Evolutionary conservation across 2,329 filamentous ascomycete genomes (phyloP), one percentile per base, ranked within the genome.

Genomic region (Microdochium bolleyi): DNA sequence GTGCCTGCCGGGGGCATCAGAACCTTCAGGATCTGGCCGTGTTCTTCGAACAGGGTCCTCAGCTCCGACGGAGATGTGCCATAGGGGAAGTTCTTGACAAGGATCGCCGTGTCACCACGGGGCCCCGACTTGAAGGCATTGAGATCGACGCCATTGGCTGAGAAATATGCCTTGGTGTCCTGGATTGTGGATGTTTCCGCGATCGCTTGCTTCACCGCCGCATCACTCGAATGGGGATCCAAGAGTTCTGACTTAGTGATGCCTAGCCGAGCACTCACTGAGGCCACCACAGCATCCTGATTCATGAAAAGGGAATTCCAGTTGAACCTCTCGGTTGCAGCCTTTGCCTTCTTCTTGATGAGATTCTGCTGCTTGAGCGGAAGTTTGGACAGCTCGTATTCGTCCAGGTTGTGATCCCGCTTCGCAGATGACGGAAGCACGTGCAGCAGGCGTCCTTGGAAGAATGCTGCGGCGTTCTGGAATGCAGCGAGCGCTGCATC

Each of bases 251-350:
- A 85, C 74, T 99, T 99, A 52, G 88, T 87, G 53, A 99, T 82
- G 49, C 92, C 92, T 53, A 99, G 78, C 52, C 92, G 87, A 64
- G 86, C 83, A 49, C 94, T 90, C 56, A 96, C 83, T 5, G 92
- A 95, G 49, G 89, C 84, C 71, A 96, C 92, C 51, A 99, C 91
- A 50, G 94, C 89, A 73, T 99, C 92, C 72, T 90, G 88, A 70
- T 88, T 96, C 88, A 99, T 95, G 70, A 94, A 99, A n/a, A 99
- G 76, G n/a, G 92, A 92, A 74, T 99, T 99, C 94, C 94, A 99
- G 67, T 92, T 96, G 73, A 97, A 97, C 1, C 82, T 84, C 49
- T 80, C 83, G 27, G 85, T 86, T 9, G 88, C 79, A 22, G 92
- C 89, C 62, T 92, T 87, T 50, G 85, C 80, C 71, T 89, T 95